These are phyloP conservation scores for Cyathus pygmaeus DNA, from an alignment of 1,284 basidiomycete genomes.

Conservation along the genomic window DNA sequence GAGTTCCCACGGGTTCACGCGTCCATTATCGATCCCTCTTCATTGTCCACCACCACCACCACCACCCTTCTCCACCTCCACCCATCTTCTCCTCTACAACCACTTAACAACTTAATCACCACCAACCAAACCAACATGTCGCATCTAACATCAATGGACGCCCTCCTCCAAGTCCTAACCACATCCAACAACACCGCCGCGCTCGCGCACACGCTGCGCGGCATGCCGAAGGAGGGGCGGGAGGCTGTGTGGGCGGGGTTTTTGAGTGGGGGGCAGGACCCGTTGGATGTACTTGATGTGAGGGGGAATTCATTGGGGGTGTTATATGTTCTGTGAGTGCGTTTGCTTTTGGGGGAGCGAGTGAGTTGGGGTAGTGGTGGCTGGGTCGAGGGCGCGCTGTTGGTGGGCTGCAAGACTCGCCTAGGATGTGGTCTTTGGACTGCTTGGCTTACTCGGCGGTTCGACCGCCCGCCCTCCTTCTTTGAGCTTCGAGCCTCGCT, in stretches of 20 bases:
- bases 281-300: conserved; percentile 64
- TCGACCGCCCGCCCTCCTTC: too few species aligned
- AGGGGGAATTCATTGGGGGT: conserved; percentile 68
- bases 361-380: background rate
- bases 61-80: background rate
- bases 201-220: conserved; percentile 54
- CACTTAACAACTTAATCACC: background rate
- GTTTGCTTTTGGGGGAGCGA: background rate
- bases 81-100: background rate
- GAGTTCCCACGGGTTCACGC: too few species aligned
- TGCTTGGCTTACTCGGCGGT: too few species aligned
- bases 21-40: too few species aligned
- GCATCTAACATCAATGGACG: background rate
- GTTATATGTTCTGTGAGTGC: conserved; percentile 76
- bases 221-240: conserved; percentile 56
- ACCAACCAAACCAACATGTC: background rate
- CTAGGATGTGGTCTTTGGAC: too few species aligned
- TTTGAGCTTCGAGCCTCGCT: too few species aligned
- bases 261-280: conserved; percentile 67
- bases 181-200: conserved; percentile 44
- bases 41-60: too few species aligned
- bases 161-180: conserved; percentile 57
- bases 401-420: too few species aligned
- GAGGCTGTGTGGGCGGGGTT: conserved; percentile 59
- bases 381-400: too few species aligned